Evolutionary conservation across 176 grass and related monocot species (phyloP).

Genomic region (Ensete glaucum): DNA sequence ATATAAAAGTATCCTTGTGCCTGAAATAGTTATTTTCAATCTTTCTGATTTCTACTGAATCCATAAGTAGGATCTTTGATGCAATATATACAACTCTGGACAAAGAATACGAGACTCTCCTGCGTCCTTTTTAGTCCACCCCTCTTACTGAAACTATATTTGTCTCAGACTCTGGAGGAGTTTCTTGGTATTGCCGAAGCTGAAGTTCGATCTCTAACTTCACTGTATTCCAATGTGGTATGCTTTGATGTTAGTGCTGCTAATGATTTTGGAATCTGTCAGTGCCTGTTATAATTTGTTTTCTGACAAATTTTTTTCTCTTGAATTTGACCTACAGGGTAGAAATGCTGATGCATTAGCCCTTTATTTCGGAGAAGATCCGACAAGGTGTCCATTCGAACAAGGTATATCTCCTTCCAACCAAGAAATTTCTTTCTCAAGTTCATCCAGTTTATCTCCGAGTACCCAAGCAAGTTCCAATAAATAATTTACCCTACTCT

Average conservation of each 20-base stretch:
- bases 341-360: slow-evolving; percentile 95
- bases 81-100: background rate
- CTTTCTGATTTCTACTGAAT: background rate
- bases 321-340: slow-evolving; percentile 40
- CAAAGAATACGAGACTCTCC: background rate
- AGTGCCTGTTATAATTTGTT: background rate
- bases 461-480: background rate
- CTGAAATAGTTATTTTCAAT: background rate
- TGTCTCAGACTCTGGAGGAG: slow-evolving; percentile 75
- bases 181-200: slow-evolving; percentile 84
- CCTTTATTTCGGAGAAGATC: slow-evolving; percentile 99
- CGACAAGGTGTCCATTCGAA: slow-evolving; percentile 79
- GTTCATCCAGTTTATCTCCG: background rate
- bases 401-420: slow-evolving; percentile 39
- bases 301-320: background rate
- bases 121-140: background rate
- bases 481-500: background rate
- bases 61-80: background rate
- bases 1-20: background rate
- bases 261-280: background rate
- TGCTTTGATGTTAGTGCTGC: slow-evolving; percentile 4
- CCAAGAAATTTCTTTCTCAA: background rate
- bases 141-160: slow-evolving; percentile 17
- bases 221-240: slow-evolving; percentile 96
- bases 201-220: slow-evolving; percentile 86